These are phyloP conservation scores for Rosellinia necatrix DNA, from an alignment of 2,329 filamentous ascomycete genomes.

Conservation along the genomic window DNA sequence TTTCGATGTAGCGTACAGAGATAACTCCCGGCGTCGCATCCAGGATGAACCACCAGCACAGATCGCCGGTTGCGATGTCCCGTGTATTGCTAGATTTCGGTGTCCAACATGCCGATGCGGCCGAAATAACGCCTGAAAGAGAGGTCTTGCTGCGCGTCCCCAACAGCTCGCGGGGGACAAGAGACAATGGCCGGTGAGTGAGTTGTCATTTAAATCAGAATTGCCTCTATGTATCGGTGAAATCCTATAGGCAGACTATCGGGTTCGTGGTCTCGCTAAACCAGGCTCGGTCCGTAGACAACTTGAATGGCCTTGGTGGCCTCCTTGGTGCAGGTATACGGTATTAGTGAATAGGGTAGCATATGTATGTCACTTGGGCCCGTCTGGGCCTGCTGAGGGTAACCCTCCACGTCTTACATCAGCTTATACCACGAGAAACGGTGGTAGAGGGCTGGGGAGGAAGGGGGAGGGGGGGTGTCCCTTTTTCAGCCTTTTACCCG, in stretches of 20 bases:
- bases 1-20: no score
- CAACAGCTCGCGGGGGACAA: no score
- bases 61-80: not conserved
- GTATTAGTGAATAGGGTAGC: no score
- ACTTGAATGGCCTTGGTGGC: no score
- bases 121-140: slow-evolving; percentile 23
- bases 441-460: not conserved
- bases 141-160: no score
- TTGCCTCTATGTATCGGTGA: not conserved
- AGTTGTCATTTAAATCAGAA: no score
- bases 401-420: not conserved
- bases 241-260: slow-evolving; percentile 10
- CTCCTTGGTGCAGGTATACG: no score
- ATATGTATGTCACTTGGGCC: no score
- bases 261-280: not conserved
- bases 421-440: not conserved
- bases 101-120: not conserved
- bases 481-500: slow-evolving; percentile 8
- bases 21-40: not conserved
- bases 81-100: not conserved
- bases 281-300: not conserved
- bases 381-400: no score
- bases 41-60: not conserved
- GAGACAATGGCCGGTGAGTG: not conserved
- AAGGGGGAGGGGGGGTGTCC: no score